Evolutionary conservation across 2,329 filamentous ascomycete genomes (phyloP).

Genomic region (Beauveria bassiana): DNA sequence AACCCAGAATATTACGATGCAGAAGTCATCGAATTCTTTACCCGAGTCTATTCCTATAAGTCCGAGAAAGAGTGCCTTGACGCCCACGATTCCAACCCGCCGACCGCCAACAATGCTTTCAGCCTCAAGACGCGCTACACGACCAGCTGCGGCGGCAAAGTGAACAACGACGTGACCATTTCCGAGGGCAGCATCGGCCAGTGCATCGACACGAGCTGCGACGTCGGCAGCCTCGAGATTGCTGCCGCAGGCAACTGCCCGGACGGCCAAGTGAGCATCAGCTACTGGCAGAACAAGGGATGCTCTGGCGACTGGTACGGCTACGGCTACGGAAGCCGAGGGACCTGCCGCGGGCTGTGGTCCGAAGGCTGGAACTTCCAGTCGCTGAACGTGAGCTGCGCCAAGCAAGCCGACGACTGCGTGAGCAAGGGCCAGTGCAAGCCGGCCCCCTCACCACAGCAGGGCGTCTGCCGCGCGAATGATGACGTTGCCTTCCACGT

Average conservation of each 20-base stretch:
- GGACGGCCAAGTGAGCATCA: neutral
- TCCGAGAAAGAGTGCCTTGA: too few relatives aligned
- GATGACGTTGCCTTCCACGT: too few relatives aligned
- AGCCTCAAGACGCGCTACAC: neutral
- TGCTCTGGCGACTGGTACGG: conserved; percentile 7
- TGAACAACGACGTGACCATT: neutral
- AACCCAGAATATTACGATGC: too few relatives aligned
- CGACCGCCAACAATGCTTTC: neutral
- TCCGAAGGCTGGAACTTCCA: conserved; percentile 2
- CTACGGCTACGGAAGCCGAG: conserved; percentile 6
- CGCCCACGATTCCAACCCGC: neutral
- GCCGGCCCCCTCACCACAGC: too few relatives aligned
- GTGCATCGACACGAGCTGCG: conserved; percentile 1
- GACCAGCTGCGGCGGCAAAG: neutral
- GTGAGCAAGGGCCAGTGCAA: neutral
- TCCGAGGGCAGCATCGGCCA: neutral
- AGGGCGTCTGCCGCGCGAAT: too few relatives aligned
- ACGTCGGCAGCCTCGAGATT: conserved; percentile 3
- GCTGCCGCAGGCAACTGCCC: neutral
- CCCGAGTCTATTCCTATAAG: too few relatives aligned
- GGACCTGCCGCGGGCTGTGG: conserved; percentile 2
- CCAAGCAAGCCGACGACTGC: conserved; percentile 6
- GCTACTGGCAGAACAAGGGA: conserved; percentile 4
- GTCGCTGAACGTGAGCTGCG: conserved; percentile 1
- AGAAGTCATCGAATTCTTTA: too few relatives aligned